Conservation (phyloP, 2,329 filamentous ascomycete genomes). For the Bipolaris cookei region DNA sequence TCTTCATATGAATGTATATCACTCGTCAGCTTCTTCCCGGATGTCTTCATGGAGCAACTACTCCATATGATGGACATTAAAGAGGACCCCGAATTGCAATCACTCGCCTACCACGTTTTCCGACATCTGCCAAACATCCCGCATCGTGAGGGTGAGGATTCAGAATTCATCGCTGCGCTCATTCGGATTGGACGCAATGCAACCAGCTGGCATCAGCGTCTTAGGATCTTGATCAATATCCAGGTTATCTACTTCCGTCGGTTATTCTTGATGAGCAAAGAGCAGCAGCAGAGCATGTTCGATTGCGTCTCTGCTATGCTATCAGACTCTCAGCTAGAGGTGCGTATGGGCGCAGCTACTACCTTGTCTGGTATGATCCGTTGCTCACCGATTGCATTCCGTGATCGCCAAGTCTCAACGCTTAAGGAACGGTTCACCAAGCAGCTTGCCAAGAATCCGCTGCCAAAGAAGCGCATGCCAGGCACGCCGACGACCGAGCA, state of each 20-base stretch:
- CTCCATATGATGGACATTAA: slow-evolving; percentile 99
- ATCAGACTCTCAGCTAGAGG: slow-evolving; percentile 87
- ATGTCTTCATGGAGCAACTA: slow-evolving; percentile 87
- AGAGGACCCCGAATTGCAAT: slow-evolving; percentile 94
- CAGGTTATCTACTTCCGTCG: slow-evolving; percentile 98
- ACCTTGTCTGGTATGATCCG: slow-evolving; percentile 98
- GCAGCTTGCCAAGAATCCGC: slow-evolving; percentile 80
- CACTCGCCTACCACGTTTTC: slow-evolving; percentile 94
- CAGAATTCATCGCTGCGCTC: slow-evolving; percentile 80
- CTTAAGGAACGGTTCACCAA: slow-evolving; percentile 81
- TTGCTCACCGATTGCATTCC: slow-evolving; percentile 83
- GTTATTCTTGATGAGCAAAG: slow-evolving; percentile 79
- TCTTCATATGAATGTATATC: slow-evolving; percentile 92
- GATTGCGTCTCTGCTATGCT: slow-evolving; percentile 96
- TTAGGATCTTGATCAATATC: slow-evolving; percentile 96
- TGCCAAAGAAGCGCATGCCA: slow-evolving; percentile 71
- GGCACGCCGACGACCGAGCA: slow-evolving; percentile 74
- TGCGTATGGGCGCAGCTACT: slow-evolving; percentile 87
- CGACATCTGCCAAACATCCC: slow-evolving; percentile 95
- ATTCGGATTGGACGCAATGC: slow-evolving; percentile 87
- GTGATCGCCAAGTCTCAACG: slow-evolving; percentile 75
- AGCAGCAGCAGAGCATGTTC: slow-evolving; percentile 81
- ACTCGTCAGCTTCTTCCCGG: slow-evolving; percentile 87
- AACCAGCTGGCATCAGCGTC: slow-evolving; percentile 90
- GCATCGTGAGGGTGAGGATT: slow-evolving; percentile 84